Percentiles rank a stretch among this genome's conserved stretches.
phyloP scores from a whole-genome alignment of 1,284 basidiomycete species.

The Phenoliferia sp. region DNA sequence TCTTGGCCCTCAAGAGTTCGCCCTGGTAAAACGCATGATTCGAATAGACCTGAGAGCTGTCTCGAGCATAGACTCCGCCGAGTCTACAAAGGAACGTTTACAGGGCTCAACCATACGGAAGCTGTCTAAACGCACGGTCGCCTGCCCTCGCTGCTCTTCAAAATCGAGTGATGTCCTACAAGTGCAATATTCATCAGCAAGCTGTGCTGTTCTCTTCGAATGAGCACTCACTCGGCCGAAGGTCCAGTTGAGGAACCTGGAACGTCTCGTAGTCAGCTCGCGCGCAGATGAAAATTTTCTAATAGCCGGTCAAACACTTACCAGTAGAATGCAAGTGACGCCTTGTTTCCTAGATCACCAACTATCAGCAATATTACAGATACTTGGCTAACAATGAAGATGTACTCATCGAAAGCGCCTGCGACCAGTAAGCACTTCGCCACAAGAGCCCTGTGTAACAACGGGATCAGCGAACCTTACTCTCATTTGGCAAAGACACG shows the following conservation, averaged over 20 bases:
- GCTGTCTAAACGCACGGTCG: too few relatives aligned
- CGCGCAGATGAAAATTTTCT: neutral
- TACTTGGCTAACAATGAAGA: neutral
- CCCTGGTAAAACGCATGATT: too few relatives aligned
- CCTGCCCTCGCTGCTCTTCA: too few relatives aligned
- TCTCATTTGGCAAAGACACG: slow-evolving; percentile 22
- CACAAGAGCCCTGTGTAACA: slow-evolving; percentile 60
- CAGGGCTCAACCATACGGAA: too few relatives aligned
- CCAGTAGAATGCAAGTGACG: slow-evolving; percentile 34
- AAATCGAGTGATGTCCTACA: too few relatives aligned
- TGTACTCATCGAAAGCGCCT: slow-evolving; percentile 61
- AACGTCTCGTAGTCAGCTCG: slow-evolving; percentile 27
- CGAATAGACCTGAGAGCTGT: too few relatives aligned
- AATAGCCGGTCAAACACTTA: neutral
- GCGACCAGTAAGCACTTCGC: slow-evolving; percentile 73
- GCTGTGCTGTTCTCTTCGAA: too few relatives aligned
- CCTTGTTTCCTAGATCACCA: slow-evolving; percentile 54
- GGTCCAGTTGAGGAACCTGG: slow-evolving; percentile 51
- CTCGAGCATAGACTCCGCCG: too few relatives aligned
- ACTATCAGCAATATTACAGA: neutral
- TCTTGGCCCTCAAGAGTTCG: too few relatives aligned
- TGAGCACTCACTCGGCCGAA: too few relatives aligned
- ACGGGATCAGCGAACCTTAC: slow-evolving; percentile 46
- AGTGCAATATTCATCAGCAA: too few relatives aligned
- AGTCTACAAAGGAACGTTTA: too few relatives aligned